Evolutionary conservation across 345 rosid genomes (phyloP), one percentile per base, ranked within the genome.

Genomic region (Syzygium oleosum): DNA sequence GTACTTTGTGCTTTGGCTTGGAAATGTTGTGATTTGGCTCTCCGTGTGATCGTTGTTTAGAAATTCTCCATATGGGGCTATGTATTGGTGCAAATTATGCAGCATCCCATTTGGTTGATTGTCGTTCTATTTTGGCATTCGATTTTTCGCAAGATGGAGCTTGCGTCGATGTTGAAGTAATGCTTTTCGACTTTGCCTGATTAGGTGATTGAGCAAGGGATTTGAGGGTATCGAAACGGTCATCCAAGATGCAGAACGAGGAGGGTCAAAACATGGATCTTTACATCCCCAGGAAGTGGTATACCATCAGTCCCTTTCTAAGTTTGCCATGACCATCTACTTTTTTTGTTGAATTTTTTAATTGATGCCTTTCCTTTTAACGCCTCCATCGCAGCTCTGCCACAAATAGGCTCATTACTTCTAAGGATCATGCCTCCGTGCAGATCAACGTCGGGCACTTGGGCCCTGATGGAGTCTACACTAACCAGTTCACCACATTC

Each of bases 281-380:
- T 38, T 96, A 95, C 95, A 95, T 95, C 91, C 99, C 99, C 34
- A 94, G 99, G 89, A 97, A 97, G 88, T 96, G 99, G 99, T 97
- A 90, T 22, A 56, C 49, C 11, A 5, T 5, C 41, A 79, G 38
- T 16, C 34, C 12, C 49, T 5, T 85, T 27, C 46, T 31, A 2
- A 61, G 54, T 84, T 58, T 55, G 19, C 31, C 1, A 25, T 0
- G 1, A 19, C 46, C 12, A 8, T 38, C 49, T 27, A 8, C 2
- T 4, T 34, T 13, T 21, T 15, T 53, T 29, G 25, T 17, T 65
- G 21, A 41, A 52, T 49, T 9, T 73, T 31, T 46, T 61, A n/a
- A 2, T 14, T 5, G 51, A 51, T 6, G 19, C 41, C 34, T 19
- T 73, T 73, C 46, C 25, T 73, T 12, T 56, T 43, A 38, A 38